Conservation (phyloP, 768 basidiomycete genomes). For the Hypsizygus marmoreus region DNA sequence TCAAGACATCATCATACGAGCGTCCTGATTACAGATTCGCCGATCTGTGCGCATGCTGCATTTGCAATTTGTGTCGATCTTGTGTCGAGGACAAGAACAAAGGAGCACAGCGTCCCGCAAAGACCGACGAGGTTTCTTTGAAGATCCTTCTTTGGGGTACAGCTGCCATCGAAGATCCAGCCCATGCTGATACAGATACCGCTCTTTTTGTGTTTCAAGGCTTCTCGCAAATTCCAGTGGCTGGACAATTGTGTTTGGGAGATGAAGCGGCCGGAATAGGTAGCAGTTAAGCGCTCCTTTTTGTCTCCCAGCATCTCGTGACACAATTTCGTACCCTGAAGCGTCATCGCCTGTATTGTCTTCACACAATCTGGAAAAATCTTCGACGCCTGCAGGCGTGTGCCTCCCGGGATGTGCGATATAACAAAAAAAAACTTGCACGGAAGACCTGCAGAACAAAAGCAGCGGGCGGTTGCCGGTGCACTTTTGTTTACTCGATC, state of each 20-base stretch:
- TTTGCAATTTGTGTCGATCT: constrained; percentile 11
- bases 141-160: constrained; percentile 8
- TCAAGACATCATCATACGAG: not conserved
- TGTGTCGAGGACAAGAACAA: constrained; percentile 1
- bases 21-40: not conserved
- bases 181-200: constrained; percentile 10
- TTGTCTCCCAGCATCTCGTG: constrained; percentile 23
- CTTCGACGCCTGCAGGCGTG: constrained; percentile 15
- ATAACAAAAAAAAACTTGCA: constrained; percentile 14
- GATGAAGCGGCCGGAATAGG: constrained; percentile 17
- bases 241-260: constrained; percentile 20
- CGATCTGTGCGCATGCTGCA: no score
- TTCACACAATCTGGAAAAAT: constrained; percentile 16
- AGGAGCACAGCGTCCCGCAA: not conserved
- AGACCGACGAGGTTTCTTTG: constrained; percentile 5
- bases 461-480: constrained; percentile 19
- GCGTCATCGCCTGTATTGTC: constrained; percentile 26
- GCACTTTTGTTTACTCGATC: constrained; percentile 21
- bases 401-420: constrained; percentile 4
- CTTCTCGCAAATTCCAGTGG: constrained; percentile 7
- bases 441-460: constrained; percentile 20
- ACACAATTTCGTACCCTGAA: constrained; percentile 14
- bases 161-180: constrained; percentile 10
- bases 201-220: constrained; percentile 20
- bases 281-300: constrained; percentile 20